Percentiles rank a stretch among this genome's conserved stretches.
These are phyloP conservation scores for Botrytis pseudocinerea DNA, from an alignment of 2,329 filamentous ascomycete species.

Conservation along the genomic window DNA sequence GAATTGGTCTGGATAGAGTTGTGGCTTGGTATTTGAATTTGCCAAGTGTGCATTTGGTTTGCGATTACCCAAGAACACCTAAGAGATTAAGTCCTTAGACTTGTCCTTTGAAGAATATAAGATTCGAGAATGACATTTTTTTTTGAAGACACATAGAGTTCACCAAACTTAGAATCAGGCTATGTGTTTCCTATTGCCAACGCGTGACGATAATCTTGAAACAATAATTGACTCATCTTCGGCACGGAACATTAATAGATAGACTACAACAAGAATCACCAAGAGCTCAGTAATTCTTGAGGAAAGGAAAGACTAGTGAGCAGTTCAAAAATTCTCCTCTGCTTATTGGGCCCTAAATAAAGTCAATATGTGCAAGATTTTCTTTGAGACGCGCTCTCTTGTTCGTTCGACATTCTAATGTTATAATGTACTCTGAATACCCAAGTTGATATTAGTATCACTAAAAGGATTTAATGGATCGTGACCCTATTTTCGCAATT, in stretches of 20 bases:
- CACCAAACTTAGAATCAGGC: background rate
- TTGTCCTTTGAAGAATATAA: background rate
- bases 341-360: background rate
- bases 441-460: background rate
- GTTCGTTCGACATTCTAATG: background rate
- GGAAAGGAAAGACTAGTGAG: background rate
- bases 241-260: background rate
- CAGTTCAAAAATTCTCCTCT: background rate
- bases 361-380: background rate
- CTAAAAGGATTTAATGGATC: background rate
- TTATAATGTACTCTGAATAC: background rate
- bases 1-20: conserved; percentile 86
- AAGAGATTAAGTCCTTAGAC: conserved; percentile 57
- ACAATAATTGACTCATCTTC: background rate
- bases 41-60: conserved; percentile 59
- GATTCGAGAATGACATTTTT: background rate
- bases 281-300: background rate
- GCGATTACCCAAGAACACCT: conserved; percentile 60
- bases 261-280: background rate
- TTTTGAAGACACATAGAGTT: background rate
- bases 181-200: background rate
- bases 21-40: conserved; percentile 65
- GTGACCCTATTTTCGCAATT: too few relatives aligned
- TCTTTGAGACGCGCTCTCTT: background rate
- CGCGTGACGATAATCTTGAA: background rate